Conservation (phyloP, 2,329 filamentous ascomycete genomes). For the Hypoxylon sp. region DNA sequence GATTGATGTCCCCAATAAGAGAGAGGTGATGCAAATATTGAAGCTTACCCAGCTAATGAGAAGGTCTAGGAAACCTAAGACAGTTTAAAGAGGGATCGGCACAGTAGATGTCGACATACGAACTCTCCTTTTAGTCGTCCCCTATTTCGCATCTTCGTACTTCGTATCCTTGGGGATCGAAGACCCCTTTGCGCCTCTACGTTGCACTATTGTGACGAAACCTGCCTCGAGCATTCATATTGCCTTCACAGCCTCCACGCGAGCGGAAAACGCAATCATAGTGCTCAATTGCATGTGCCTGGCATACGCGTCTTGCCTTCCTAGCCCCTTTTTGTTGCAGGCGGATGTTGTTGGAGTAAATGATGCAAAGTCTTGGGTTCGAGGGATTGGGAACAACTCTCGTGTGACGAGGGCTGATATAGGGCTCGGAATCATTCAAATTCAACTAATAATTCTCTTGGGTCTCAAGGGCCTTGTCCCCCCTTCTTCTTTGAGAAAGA, state of each 20-base stretch:
- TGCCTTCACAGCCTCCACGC: background rate
- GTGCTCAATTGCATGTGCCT: background rate
- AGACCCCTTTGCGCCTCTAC: background rate
- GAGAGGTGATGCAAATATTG: background rate
- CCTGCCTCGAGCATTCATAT: background rate
- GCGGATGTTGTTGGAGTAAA: background rate
- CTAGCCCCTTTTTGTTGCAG: conserved; percentile 5
- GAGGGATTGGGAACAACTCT: too few species aligned
- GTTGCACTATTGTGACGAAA: background rate
- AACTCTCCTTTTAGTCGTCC: conserved; percentile 18
- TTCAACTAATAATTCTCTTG: too few species aligned
- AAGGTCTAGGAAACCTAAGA: conserved; percentile 20
- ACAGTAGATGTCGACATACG: background rate
- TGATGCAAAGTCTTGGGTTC: background rate
- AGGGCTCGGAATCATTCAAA: too few species aligned
- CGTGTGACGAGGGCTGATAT: too few species aligned
- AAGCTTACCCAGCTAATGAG: conserved; percentile 7
- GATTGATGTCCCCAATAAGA: background rate
- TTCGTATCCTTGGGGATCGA: background rate
- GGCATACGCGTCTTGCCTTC: too few species aligned
- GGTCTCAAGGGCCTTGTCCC: too few species aligned
- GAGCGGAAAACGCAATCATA: background rate
- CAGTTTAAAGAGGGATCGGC: conserved; percentile 28
- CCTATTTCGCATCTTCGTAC: background rate
- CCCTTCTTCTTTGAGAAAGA: too few species aligned